Conservation (phyloP, 208 protist genomes). For the Leishmania tropica region DNA sequence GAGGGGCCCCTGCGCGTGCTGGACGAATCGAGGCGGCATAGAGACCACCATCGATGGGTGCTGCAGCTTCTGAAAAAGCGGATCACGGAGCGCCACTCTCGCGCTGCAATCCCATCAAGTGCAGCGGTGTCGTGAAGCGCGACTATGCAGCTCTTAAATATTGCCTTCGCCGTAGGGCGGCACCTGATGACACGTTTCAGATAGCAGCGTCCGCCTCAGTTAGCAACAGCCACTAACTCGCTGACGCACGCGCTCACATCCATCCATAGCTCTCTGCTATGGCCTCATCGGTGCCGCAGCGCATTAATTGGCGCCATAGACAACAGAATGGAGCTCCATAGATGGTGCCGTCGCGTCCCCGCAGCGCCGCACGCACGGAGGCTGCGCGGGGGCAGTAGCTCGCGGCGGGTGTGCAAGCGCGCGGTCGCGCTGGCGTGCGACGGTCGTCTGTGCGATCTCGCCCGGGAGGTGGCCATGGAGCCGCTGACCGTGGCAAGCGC, state of each 20-base stretch:
- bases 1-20: slow-evolving; percentile 58
- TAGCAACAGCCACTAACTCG: too few species aligned
- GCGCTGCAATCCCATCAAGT: slow-evolving; percentile 67
- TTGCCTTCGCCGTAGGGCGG: too few species aligned
- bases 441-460: not conserved
- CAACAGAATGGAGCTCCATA: too few species aligned
- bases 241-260: too few species aligned
- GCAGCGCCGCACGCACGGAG: slow-evolving; percentile 70
- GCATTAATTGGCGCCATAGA: too few species aligned
- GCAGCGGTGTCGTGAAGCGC: too few species aligned
- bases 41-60: slow-evolving; percentile 63
- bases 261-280: too few species aligned
- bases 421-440: slow-evolving; percentile 30
- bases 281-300: slow-evolving; percentile 4
- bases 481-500: not conserved
- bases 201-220: too few species aligned
- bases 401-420: slow-evolving; percentile 66
- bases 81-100: too few species aligned
- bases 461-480: not conserved
- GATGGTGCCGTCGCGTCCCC: slow-evolving; percentile 60
- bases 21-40: slow-evolving; percentile 69
- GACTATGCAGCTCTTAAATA: too few species aligned
- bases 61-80: slow-evolving; percentile 63
- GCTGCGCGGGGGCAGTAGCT: slow-evolving; percentile 51
- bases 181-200: too few species aligned